phyloP scores from a whole-genome alignment of 2,329 filamentous ascomycete genomes.

The Penicillium concentricum region DNA sequence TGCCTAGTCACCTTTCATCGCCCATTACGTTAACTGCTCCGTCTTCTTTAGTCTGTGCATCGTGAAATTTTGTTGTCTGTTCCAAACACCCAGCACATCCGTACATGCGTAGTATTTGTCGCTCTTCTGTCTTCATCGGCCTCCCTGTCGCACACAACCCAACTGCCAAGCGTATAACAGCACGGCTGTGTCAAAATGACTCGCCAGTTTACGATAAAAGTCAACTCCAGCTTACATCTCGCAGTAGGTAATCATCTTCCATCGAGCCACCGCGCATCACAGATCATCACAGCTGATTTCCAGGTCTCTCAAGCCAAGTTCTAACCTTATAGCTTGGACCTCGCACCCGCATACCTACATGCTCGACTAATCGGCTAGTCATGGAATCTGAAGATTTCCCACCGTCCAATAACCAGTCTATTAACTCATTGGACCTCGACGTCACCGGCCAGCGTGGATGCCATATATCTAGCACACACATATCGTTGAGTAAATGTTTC shows the following conservation, averaged over 20 bases:
- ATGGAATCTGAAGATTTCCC: background rate
- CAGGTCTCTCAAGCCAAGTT: background rate
- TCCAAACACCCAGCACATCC: background rate
- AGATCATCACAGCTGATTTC: background rate
- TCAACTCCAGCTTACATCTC: background rate
- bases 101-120: too few relatives aligned
- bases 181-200: background rate
- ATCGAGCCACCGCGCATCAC: background rate
- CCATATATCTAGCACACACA: background rate
- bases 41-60: background rate
- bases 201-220: background rate
- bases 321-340: background rate
- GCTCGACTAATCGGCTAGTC: background rate
- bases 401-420: background rate
- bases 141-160: background rate
- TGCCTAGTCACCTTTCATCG: too few relatives aligned
- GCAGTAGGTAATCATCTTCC: background rate
- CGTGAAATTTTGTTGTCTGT: too few relatives aligned
- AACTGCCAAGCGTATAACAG: background rate
- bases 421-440: background rate
- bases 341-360: background rate
- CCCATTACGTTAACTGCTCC: background rate
- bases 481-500: background rate
- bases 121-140: background rate
- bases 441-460: too few relatives aligned